Conservation (phyloP, 2,329 filamentous ascomycete genomes). For the Aspergillus piperis region DNA sequence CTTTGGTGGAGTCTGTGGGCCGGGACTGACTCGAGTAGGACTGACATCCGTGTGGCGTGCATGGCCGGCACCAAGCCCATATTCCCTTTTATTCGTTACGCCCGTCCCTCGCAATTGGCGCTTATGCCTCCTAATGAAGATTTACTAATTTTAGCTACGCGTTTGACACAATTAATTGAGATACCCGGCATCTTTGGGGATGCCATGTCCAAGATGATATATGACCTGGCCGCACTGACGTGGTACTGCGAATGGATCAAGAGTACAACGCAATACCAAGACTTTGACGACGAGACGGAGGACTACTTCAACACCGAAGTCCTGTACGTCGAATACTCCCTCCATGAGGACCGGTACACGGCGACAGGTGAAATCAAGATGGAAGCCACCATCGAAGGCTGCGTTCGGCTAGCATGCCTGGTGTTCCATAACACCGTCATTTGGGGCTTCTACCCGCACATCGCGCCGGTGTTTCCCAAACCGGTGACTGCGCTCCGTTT, state of each 20-base stretch:
- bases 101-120: slow-evolving; percentile 33
- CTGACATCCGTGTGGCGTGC: slow-evolving; percentile 43
- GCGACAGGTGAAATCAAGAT: slow-evolving; percentile 34
- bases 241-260: slow-evolving; percentile 44
- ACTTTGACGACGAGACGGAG: slow-evolving; percentile 39
- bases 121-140: slow-evolving; percentile 35
- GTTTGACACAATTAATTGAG: slow-evolving; percentile 34
- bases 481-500: slow-evolving; percentile 36
- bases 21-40: slow-evolving; percentile 29
- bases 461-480: slow-evolving; percentile 37
- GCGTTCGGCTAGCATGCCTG: slow-evolving; percentile 40
- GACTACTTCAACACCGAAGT: slow-evolving; percentile 45
- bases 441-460: slow-evolving; percentile 42
- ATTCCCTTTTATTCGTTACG: slow-evolving; percentile 40
- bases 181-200: slow-evolving; percentile 39
- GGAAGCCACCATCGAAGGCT: slow-evolving; percentile 41
- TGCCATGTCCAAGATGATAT: slow-evolving; percentile 34
- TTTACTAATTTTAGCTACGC: slow-evolving; percentile 33
- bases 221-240: slow-evolving; percentile 37
- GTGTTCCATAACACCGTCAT: slow-evolving; percentile 43
- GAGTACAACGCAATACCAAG: slow-evolving; percentile 27
- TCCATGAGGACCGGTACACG: slow-evolving; percentile 41
- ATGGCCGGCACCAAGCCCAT: slow-evolving; percentile 42
- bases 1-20: not conserved
- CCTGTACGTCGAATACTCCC: slow-evolving; percentile 40